phyloP scores from a whole-genome alignment of 371 early-diverging fungal genomes.

The Mortierella sp. region DNA sequence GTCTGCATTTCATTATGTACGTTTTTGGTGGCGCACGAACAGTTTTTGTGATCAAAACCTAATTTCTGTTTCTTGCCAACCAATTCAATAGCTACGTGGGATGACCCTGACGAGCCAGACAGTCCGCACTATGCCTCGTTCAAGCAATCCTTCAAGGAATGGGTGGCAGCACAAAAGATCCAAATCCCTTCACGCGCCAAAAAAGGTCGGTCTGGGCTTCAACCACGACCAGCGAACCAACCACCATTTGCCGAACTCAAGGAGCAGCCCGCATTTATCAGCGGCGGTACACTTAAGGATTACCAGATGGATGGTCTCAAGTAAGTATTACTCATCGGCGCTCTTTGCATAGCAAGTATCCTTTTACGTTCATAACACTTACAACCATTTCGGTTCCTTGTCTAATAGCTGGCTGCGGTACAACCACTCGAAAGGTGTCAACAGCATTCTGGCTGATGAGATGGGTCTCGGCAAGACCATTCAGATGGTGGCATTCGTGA shows the following conservation, averaged over 20 bases:
- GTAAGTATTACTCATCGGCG: constrained; percentile 54
- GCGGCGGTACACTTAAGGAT: constrained; percentile 76
- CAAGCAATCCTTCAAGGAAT: constrained; percentile 52
- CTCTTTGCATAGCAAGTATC: neutral
- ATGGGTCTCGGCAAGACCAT: constrained; percentile 96
- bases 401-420: constrained; percentile 77
- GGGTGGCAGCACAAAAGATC: constrained; percentile 57
- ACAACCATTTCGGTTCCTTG: constrained; percentile 24
- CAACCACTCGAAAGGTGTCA: constrained; percentile 71
- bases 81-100: constrained; percentile 46
- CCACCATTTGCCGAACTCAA: constrained; percentile 63
- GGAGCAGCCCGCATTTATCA: constrained; percentile 75
- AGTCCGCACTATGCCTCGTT: constrained; percentile 47
- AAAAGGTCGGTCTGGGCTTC: constrained; percentile 55
- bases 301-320: constrained; percentile 93
- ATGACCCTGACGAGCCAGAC: constrained; percentile 59
- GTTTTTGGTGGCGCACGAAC: neutral
- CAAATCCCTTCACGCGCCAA: constrained; percentile 58
- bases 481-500: constrained; percentile 86
- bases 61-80: neutral
- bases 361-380: neutral
- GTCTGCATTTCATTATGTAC: neutral
- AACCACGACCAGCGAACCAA: constrained; percentile 50
- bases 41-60: neutral
- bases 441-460: constrained; percentile 93